Percentiles rank a stretch among this genome's conserved stretches.
Conservation (phyloP, 2,329 filamentous ascomycete species). For the Diaporthe sp. region DNA sequence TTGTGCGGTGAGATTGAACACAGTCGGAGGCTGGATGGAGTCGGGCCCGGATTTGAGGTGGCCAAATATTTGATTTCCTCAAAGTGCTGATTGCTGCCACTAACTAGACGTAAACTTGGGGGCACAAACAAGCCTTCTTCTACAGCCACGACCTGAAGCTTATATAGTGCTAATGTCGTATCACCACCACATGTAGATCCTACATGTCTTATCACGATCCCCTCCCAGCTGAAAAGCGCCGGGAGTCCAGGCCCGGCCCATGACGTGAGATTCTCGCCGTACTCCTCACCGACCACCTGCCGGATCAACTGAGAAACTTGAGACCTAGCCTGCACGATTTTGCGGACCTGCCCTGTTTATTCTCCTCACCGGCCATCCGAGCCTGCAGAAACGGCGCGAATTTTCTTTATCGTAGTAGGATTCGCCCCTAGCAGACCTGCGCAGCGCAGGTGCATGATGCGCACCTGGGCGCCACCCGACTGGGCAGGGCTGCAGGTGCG, state of each 20-base stretch:
- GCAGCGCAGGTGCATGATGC: neutral
- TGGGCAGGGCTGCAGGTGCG: constrained; percentile 9
- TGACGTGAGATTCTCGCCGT: constrained; percentile 3
- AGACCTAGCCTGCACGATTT: neutral
- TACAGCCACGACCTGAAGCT: constrained; percentile 11
- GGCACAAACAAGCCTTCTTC: neutral
- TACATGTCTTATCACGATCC: neutral
- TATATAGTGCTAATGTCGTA: constrained; percentile 15
- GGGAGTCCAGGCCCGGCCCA: neutral
- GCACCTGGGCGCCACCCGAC: constrained; percentile 1
- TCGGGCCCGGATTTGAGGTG: neutral
- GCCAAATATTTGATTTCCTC: neutral
- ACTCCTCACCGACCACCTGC: neutral
- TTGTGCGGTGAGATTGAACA: neutral
- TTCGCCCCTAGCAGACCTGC: neutral
- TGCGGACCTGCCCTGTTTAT: no score
- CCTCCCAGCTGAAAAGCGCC: neutral
- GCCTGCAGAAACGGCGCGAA: constrained; percentile 2
- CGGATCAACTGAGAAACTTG: neutral
- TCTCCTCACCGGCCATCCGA: constrained; percentile 4
- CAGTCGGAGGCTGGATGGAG: no score
- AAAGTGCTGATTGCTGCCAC: no score
- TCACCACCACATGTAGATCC: neutral
- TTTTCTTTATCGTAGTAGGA: neutral
- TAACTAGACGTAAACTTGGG: no score